Evolutionary conservation across 2,329 filamentous ascomycete species (phyloP), one percentile per base, ranked within the genome.

Genomic region (Pseudocercospora eumusae): DNA sequence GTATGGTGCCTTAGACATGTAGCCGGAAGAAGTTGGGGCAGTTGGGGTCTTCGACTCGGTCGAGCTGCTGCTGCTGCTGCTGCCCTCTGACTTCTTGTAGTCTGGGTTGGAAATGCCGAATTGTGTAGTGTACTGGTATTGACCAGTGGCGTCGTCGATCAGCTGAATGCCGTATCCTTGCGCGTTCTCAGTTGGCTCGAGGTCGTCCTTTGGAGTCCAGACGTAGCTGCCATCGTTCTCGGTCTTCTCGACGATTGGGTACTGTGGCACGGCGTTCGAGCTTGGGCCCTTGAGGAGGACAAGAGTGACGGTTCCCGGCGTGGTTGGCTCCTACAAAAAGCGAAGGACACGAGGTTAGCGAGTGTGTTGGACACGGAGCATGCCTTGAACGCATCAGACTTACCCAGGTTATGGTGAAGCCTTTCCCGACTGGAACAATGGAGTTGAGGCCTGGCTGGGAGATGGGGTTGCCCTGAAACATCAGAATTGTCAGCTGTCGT

Each of bases 51-150:
- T 55, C 10, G 56, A 25, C 40, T 59, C 42, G 57, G 25, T 40
- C 42, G 62, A 45, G 58, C 66, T 50, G 23, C 25, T 36, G 36
- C 58, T 57, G 33, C 53, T 53, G 31, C 47, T 59, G 20, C 53
- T 50, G 20, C 55, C 21, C 28, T 56, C 58, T 42, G 60, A 50
- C 36, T 69, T 59, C 31, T 68, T 66, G 70, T 72, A 76, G 58
- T 73, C 62, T 50, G 72, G 59, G 71, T 82, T 82, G 64, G 76
- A 78, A 77, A 88, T 80, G 69, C 85, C 85, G 77, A 87, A 87
- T 74, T 87, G 84, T 62, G 83, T 83, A 47, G 81, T 83, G 76
- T 81, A 86, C 73, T 88, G 85, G 81, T 84, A 88, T 71, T 82
- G 75, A 72, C 85, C 83, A 65, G 79, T 84, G 55, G 78, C 77